Evolutionary conservation across 306 rosid species (phyloP).

Genomic region (Oxytropis ochrocephala): DNA sequence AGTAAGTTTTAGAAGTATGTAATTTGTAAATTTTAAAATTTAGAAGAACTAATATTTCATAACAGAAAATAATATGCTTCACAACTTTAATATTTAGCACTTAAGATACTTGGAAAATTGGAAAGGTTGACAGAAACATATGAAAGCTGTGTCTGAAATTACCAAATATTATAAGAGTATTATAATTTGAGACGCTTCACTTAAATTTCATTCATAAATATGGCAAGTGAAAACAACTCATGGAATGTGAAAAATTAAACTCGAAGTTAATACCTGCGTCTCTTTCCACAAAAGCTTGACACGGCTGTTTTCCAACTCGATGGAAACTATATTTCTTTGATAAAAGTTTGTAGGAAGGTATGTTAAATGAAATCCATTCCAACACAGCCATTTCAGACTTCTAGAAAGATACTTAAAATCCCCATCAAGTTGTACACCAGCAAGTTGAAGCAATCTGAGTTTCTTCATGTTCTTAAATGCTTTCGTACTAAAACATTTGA

Average conservation of each 20-base stretch:
- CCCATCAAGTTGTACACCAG: constrained; percentile 18
- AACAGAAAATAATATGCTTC: neutral
- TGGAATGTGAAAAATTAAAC: neutral
- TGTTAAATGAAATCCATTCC: constrained; percentile 13
- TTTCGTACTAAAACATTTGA: neutral
- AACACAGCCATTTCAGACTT: constrained; percentile 18
- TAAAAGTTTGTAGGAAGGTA: neutral
- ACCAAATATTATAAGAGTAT: neutral
- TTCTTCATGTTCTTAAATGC: constrained; percentile 23
- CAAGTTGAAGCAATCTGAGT: no score
- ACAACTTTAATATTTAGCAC: neutral
- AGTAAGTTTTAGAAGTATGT: neutral
- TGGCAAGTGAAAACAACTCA: neutral
- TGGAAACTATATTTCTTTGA: constrained; percentile 13
- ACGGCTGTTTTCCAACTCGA: constrained; percentile 5
- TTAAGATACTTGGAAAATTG: neutral
- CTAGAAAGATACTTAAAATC: constrained; percentile 18
- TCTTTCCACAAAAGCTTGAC: neutral
- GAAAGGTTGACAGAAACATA: neutral
- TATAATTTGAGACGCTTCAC: neutral
- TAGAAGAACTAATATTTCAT: neutral
- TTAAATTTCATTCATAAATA: neutral
- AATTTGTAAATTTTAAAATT: neutral
- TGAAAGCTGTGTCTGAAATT: neutral
- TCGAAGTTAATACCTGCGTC: constrained; percentile 6